These are phyloP conservation scores for Boletus pseudopeckii DNA, from an alignment of 768 basidiomycete genomes.

Conservation along the genomic window DNA sequence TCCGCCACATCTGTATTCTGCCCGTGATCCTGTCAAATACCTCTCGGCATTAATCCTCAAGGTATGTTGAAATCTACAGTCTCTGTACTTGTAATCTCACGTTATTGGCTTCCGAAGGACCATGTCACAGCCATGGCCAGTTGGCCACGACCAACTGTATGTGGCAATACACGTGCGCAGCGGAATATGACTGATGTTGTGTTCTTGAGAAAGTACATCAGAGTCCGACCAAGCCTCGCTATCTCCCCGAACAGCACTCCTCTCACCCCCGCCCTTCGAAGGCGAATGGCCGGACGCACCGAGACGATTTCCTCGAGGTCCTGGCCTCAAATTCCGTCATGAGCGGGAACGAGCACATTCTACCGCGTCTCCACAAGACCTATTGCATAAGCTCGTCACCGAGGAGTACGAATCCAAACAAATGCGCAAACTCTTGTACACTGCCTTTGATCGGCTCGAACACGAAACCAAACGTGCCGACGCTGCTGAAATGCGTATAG, in stretches of 20 bases:
- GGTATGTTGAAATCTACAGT: constrained; percentile 3
- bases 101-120: neutral
- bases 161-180: constrained; percentile 6
- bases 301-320: constrained; percentile 25
- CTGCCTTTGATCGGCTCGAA: constrained; percentile 38
- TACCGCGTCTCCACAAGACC: constrained; percentile 25
- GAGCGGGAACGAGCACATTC: constrained; percentile 35
- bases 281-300: neutral
- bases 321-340: constrained; percentile 31
- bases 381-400: constrained; percentile 35
- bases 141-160: constrained; percentile 16
- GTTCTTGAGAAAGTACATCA: constrained; percentile 14
- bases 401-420: constrained; percentile 42
- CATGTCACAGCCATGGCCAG: constrained; percentile 28
- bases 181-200: neutral
- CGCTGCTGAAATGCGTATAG: constrained; percentile 32
- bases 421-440: constrained; percentile 36
- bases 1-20: neutral
- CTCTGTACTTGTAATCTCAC: constrained; percentile 5
- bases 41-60: neutral
- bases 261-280: constrained; percentile 24
- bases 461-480: constrained; percentile 36
- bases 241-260: constrained; percentile 28
- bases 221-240: constrained; percentile 28
- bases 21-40: neutral